A percentile compares a stretch with the other conserved stretches of the same genome.
Evolutionary conservation across 129 eudicot genomes (phyloP).

Genomic region (Pittosporum tobira): DNA sequence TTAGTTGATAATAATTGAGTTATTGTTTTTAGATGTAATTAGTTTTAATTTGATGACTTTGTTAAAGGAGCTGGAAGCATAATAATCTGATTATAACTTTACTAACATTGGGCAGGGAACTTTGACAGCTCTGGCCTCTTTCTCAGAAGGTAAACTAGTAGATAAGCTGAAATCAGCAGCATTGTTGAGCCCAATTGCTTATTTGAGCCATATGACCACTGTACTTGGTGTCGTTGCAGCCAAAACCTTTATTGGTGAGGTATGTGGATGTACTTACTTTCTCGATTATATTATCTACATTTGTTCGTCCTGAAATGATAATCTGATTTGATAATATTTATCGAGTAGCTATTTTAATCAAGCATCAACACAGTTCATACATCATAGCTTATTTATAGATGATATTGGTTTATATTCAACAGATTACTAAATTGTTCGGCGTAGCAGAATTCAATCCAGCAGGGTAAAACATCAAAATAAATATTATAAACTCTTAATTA

Average conservation of each 20-base stretch:
- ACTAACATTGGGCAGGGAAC: constrained; percentile 79
- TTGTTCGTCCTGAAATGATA: neutral
- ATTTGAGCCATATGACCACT: constrained; percentile 79
- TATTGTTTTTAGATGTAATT: neutral
- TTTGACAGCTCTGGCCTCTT: constrained; percentile 63
- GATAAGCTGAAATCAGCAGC: constrained; percentile 73
- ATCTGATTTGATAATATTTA: too few species aligned
- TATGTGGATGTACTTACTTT: too few species aligned
- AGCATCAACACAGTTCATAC: too few species aligned
- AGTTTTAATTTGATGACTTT: neutral
- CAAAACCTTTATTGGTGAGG: constrained; percentile 50
- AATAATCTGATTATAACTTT: neutral
- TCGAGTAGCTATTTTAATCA: too few species aligned
- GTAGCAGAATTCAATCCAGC: constrained; percentile 69
- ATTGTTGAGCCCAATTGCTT: constrained; percentile 74
- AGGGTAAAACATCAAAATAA: constrained; percentile 31
- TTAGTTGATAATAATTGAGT: too few species aligned
- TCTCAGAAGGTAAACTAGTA: constrained; percentile 50
- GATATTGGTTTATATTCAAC: too few species aligned
- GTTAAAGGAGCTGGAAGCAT: too few species aligned
- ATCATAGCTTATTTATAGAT: too few species aligned
- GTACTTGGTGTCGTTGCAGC: constrained; percentile 51
- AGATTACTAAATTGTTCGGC: constrained; percentile 55
- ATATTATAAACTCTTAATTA: neutral
- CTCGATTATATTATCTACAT: too few species aligned